Evolutionary conservation across 768 basidiomycete species (phyloP).

Genomic region (Chalciporus chontae): DNA sequence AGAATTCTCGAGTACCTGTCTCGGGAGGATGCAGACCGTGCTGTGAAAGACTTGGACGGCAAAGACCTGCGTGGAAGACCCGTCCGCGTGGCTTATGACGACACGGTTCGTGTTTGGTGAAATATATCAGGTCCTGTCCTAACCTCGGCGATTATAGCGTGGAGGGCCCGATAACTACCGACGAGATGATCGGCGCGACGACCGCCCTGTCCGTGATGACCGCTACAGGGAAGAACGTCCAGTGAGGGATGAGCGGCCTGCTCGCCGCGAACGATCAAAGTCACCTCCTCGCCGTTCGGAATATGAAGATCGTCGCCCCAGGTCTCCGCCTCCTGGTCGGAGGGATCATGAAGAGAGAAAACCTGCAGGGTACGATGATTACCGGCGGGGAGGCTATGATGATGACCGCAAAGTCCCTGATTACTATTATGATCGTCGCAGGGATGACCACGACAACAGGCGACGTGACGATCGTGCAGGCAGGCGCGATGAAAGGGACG

Average conservation of each 20-base stretch:
- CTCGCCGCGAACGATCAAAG: conserved; percentile 79
- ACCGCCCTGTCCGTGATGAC: conserved; percentile 51
- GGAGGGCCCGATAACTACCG: conserved; percentile 70
- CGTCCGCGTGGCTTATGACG: conserved; percentile 68
- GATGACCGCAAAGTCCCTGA: conserved; percentile 83
- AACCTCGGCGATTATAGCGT: conserved; percentile 40
- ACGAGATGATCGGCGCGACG: conserved; percentile 68
- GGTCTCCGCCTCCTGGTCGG: conserved; percentile 71
- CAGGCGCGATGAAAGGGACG: conserved; percentile 83
- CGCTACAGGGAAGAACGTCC: conserved; percentile 60
- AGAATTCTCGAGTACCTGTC: conserved; percentile 91
- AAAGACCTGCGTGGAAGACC: conserved; percentile 83
- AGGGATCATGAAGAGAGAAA: conserved; percentile 83
- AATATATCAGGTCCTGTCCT: not conserved
- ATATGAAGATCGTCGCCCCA: conserved; percentile 74
- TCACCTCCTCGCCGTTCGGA: conserved; percentile 75
- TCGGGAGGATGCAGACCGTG: conserved; percentile 88
- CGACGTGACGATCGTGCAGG: conserved; percentile 64
- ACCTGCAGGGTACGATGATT: conserved; percentile 91
- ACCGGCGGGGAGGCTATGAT: conserved; percentile 74
- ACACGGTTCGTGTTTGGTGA: conserved; percentile 44
- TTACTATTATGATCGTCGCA: conserved; percentile 84
- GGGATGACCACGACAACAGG: conserved; percentile 64
- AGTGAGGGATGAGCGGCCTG: conserved; percentile 43
- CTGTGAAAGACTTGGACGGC: conserved; percentile 82